phyloP scores from a whole-genome alignment of 495 filamentous ascomycete species.

The Ramalina peruviana region DNA sequence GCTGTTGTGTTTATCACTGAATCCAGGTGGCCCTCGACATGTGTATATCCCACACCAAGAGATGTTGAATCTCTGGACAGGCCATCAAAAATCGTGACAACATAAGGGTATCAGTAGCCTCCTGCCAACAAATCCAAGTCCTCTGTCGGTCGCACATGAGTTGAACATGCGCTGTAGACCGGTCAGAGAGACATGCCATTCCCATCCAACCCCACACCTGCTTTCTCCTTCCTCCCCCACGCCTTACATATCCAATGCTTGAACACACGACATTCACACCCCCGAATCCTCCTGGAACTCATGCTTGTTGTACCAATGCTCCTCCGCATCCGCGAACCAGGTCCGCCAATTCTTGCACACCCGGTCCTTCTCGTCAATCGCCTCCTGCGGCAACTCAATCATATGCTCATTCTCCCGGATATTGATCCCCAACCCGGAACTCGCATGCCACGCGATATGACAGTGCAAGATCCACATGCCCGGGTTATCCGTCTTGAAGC shows the following conservation, averaged over 20 bases:
- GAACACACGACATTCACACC: neutral
- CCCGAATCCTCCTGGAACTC: slow-evolving; percentile 12
- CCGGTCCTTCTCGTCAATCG: slow-evolving; percentile 3
- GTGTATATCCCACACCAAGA: no score
- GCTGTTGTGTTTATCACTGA: no score
- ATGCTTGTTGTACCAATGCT: slow-evolving; percentile 6
- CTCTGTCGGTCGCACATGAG: no score
- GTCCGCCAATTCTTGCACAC: slow-evolving; percentile 7
- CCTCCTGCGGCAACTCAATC: slow-evolving; percentile 1
- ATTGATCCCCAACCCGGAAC: slow-evolving; percentile 31
- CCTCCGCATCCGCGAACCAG: slow-evolving; percentile 2
- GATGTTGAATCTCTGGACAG: no score
- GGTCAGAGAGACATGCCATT: no score
- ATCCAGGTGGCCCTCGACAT: no score
- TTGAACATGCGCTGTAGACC: no score
- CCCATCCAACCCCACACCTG: no score
- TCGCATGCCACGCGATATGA: slow-evolving; percentile 34
- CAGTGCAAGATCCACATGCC: slow-evolving; percentile 12
- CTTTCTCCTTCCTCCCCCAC: neutral
- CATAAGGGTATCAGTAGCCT: no score
- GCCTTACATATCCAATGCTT: neutral
- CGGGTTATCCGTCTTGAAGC: slow-evolving; percentile 24
- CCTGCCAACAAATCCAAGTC: no score
- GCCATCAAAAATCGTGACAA: no score
- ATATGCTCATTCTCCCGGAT: slow-evolving; percentile 28